Evolutionary conservation across 345 rosid species (phyloP).

Genomic region (Arabidopsis suecica): DNA sequence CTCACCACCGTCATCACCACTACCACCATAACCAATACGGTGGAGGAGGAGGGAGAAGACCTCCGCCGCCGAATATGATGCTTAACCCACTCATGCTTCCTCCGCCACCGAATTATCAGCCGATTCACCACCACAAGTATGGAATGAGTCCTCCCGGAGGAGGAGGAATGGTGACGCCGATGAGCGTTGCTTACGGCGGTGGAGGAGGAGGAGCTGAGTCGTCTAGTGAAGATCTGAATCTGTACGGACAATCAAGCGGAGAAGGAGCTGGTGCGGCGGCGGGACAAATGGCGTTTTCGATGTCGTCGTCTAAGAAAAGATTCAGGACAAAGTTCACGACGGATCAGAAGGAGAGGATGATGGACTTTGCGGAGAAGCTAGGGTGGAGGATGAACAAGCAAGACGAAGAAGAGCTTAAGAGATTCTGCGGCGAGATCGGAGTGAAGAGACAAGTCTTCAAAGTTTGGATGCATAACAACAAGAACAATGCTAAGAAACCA

Average conservation of each 20-base stretch:
- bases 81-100: conserved; percentile 58
- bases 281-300: conserved; percentile 52
- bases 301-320: conserved; percentile 68
- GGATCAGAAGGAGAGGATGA: conserved; percentile 80
- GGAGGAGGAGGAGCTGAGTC: conserved; percentile 67
- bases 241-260: conserved; percentile 57
- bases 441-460: conserved; percentile 75
- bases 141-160: conserved; percentile 55
- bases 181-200: conserved; percentile 73
- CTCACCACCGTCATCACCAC: conserved; percentile 24
- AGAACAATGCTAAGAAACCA: conserved; percentile 65
- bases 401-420: conserved; percentile 68
- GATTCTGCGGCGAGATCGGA: conserved; percentile 69
- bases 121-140: conserved; percentile 47
- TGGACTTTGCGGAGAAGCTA: conserved; percentile 76
- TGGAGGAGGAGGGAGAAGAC: conserved; percentile 41
- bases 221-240: conserved; percentile 75
- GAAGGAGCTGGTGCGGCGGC: conserved; percentile 43
- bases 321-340: conserved; percentile 67
- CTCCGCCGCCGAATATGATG: conserved; percentile 44
- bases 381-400: conserved; percentile 80
- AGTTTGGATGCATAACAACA: conserved; percentile 94
- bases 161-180: conserved; percentile 64
- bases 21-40: conserved; percentile 26
- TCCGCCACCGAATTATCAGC: conserved; percentile 44